Percentiles rank a stretch among this genome's conserved stretches.
These are phyloP conservation scores for Endotrypanum monterogeii DNA, from an alignment of 208 protist species.

Conservation along the genomic window DNA sequence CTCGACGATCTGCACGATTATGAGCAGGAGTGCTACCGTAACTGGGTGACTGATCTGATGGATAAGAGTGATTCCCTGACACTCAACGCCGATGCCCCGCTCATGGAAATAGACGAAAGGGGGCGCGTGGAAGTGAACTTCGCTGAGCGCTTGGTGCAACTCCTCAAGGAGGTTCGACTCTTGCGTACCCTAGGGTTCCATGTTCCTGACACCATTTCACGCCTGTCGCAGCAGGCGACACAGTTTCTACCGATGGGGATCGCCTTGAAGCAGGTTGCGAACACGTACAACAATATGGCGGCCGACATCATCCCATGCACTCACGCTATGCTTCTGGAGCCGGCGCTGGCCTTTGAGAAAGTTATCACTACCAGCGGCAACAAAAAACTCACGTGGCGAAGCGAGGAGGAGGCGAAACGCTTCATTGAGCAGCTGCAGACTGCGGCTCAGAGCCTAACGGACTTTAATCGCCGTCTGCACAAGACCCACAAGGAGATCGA, in stretches of 20 bases:
- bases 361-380: constrained; percentile 87
- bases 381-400: constrained; percentile 86
- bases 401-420: constrained; percentile 70
- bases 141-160: constrained; percentile 86
- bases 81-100: constrained; percentile 77
- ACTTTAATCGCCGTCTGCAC: constrained; percentile 94
- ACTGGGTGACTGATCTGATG: constrained; percentile 81
- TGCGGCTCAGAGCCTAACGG: constrained; percentile 84
- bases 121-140: constrained; percentile 90
- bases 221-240: constrained; percentile 75
- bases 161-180: constrained; percentile 89
- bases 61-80: constrained; percentile 68
- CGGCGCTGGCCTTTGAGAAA: constrained; percentile 88
- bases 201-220: constrained; percentile 58
- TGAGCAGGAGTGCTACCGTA: constrained; percentile 80
- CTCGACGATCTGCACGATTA: constrained; percentile 88
- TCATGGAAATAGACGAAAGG: constrained; percentile 85
- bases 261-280: constrained; percentile 91
- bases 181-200: constrained; percentile 76
- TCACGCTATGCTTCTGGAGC: constrained; percentile 89
- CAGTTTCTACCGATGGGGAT: constrained; percentile 88
- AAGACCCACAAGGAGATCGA: constrained; percentile 90
- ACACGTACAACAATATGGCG: constrained; percentile 93
- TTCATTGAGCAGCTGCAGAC: constrained; percentile 86
- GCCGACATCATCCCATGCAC: constrained; percentile 91